Conservation (phyloP, 345 rosid species). For the Iberis pinnata region DNA sequence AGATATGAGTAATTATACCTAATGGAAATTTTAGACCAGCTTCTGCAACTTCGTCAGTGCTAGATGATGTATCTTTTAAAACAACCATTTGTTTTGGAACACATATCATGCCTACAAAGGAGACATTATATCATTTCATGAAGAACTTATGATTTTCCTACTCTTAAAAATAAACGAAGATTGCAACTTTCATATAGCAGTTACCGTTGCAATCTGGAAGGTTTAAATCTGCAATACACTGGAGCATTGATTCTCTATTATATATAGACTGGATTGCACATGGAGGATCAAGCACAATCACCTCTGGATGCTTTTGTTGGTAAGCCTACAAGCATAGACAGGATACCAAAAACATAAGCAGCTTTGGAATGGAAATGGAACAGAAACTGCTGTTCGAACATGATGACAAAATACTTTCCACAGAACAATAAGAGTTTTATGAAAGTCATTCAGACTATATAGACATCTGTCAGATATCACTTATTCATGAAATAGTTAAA, state of each 20-base stretch:
- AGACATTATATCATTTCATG: conserved; percentile 10
- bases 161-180: not conserved
- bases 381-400: not conserved
- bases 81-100: conserved; percentile 79
- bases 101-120: conserved; percentile 52
- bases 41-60: conserved; percentile 42
- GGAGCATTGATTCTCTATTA: conserved; percentile 87
- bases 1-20: conserved; percentile 32
- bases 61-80: conserved; percentile 49
- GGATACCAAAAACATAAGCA: not conserved
- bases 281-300: conserved; percentile 77
- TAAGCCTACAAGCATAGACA: conserved; percentile 52
- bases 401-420: no score
- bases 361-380: no score
- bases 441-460: not conserved
- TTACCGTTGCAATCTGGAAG: conserved; percentile 56
- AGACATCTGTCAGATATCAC: not conserved
- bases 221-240: conserved; percentile 63
- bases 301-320: conserved; percentile 68
- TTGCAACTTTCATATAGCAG: not conserved
- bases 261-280: conserved; percentile 55
- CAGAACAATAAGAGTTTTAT: no score
- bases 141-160: not conserved
- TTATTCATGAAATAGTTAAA: not conserved
- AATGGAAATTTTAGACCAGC: conserved; percentile 75